Conservation (phyloP, 1,284 basidiomycete genomes). For the Melampsora medusae region DNA sequence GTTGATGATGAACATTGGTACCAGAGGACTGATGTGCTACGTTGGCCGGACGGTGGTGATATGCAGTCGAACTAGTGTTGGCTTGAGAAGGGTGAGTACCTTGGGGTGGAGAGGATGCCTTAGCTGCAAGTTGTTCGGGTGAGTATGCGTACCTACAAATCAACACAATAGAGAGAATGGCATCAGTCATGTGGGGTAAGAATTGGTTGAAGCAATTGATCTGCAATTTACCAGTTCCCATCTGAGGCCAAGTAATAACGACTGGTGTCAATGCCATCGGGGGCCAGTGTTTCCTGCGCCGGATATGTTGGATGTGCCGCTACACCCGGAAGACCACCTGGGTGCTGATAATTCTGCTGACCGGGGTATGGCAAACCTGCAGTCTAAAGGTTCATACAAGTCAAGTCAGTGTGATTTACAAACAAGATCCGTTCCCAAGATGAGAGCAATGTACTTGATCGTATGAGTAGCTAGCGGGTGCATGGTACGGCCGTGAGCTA, state of each 20-base stretch:
- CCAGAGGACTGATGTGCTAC: not conserved
- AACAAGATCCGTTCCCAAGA: not conserved
- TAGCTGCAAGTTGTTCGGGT: constrained; percentile 29
- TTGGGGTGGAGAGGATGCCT: constrained; percentile 6
- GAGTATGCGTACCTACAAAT: constrained; percentile 39
- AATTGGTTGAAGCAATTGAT: too few species aligned
- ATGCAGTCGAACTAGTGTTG: not conserved
- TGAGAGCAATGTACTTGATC: constrained; percentile 15
- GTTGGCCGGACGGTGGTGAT: not conserved
- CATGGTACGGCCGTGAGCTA: constrained; percentile 12
- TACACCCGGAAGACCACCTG: not conserved
- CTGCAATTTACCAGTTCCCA: constrained; percentile 30
- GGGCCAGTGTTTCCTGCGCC: not conserved
- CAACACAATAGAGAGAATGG: not conserved
- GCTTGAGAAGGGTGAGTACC: not conserved
- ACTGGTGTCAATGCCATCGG: constrained; percentile 42
- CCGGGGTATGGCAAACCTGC: not conserved
- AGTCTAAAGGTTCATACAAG: not conserved
- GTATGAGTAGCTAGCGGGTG: constrained; percentile 37
- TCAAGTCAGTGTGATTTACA: not conserved
- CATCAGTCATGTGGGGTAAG: not conserved
- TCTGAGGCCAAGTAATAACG: constrained; percentile 41
- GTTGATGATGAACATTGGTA: not conserved
- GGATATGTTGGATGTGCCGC: constrained; percentile 23
- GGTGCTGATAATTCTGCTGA: constrained; percentile 15